phyloP scores from a whole-genome alignment of 305 asterid species.

The Fraxinus nigra region DNA sequence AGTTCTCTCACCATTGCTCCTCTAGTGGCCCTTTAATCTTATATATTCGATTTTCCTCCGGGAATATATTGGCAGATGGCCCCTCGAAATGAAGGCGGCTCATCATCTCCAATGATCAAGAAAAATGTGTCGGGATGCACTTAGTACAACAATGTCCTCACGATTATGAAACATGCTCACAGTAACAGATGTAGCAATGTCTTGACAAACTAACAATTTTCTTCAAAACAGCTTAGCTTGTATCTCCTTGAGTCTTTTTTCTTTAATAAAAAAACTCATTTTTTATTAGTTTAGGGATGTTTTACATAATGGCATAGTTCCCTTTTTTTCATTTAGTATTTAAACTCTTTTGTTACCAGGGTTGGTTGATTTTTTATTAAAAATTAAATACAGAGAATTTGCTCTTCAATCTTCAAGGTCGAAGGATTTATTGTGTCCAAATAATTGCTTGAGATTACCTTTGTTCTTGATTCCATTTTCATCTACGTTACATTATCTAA shows the following conservation, averaged over 20 bases:
- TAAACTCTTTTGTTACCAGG: neutral
- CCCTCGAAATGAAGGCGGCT: neutral
- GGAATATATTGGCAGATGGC: neutral
- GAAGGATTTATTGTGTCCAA: neutral
- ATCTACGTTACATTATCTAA: neutral
- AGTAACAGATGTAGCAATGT: neutral
- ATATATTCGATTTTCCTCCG: neutral
- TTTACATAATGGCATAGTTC: neutral
- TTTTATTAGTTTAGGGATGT: neutral
- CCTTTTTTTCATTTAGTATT: neutral
- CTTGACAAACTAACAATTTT: neutral
- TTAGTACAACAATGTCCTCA: neutral
- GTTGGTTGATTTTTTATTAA: neutral
- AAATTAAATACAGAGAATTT: neutral
- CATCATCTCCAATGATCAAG: neutral
- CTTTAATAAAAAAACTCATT: neutral
- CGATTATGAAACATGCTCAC: neutral
- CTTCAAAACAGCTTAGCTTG: neutral
- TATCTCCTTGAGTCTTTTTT: neutral
- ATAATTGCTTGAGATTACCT: neutral
- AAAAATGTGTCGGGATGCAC: neutral
- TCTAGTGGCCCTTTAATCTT: neutral
- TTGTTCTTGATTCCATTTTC: neutral
- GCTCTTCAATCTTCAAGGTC: neutral
- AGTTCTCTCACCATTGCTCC: slow-evolving; percentile 2